Base-by-base conservation (phyloP, 2,329 filamentous ascomycete genomes). In the Colletotrichum musicola region DNA sequence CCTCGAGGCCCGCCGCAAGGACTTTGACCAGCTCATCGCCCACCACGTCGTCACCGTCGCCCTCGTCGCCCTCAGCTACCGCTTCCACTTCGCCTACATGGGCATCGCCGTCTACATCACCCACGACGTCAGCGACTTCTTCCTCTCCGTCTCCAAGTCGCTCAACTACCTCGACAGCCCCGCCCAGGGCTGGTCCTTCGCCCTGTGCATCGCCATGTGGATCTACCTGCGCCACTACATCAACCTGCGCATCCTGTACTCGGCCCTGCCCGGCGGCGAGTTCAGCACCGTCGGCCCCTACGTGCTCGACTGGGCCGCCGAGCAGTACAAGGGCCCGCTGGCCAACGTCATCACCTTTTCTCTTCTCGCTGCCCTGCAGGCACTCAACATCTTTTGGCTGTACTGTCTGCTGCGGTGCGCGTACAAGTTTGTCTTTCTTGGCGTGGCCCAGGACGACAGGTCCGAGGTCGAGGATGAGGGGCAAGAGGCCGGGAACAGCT, bases 41-140 rank as follows among this genome's bases (percentile, higher is more conserved):
- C 95, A 98, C 79, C 95, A 98, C 79, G 91, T 98, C 73, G 93
- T 98, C 77, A 97, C 93, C 20, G 83, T 98, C 68, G 84, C 90
- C 18, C 86, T 98, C 74, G 97, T 98, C 73, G 91, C 82, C 66
- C 83, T 95, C 76, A 96, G 93, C 83, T 98, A 98, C 82, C 90
- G 94, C 70, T 98, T 97, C 85, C 95, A 98, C 81, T 98, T 98
- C 80, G 97, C 94, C 20, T 95, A 97, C 81, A 97, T 98, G 78
- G 95, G 95, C 25, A 82, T 98, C 63, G 93, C 94, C 20, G 94
- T 98, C 40, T 98, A 97, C 81, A 94, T 96, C 71, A 97, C 95
- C 12, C 94, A 97, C 80, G 95, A 98, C 77, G 93, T 98, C 70
- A 94, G 91, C 69, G 95, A 98, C 80, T 97, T 98, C 82, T 98